A percentile compares a stretch with the other conserved stretches of the same genome.
Conservation (phyloP, 371 early-diverging fungal species). For the Batkoa obscura region DNA sequence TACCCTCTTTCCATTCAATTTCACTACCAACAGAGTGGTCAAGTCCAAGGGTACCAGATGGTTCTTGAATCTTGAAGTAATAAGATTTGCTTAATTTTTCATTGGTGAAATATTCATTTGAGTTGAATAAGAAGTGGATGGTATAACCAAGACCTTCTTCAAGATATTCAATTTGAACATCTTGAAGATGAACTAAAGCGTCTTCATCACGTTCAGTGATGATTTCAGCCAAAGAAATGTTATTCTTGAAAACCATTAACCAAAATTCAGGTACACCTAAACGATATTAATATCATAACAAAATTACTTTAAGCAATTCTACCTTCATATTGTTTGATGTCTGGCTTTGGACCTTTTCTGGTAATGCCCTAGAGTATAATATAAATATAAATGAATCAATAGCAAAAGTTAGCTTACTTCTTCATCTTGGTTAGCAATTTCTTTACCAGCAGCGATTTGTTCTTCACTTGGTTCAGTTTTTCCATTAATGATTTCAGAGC, state of each 20-base stretch:
- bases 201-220: constrained; percentile 80
- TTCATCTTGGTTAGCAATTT: constrained; percentile 25
- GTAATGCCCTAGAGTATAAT: background rate
- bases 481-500: constrained; percentile 52
- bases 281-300: constrained; percentile 6
- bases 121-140: constrained; percentile 75
- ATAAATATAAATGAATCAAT: background rate
- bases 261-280: constrained; percentile 76
- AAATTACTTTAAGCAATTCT: background rate
- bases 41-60: constrained; percentile 51
- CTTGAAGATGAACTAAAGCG: constrained; percentile 57
- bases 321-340: constrained; percentile 11
- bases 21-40: constrained; percentile 72
- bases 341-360: constrained; percentile 6
- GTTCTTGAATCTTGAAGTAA: constrained; percentile 46
- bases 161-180: constrained; percentile 67
- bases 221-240: constrained; percentile 48
- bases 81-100: constrained; percentile 71
- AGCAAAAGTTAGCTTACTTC: constrained; percentile 15
- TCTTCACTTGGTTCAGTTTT: constrained; percentile 68
- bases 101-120: constrained; percentile 80
- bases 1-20: constrained; percentile 89
- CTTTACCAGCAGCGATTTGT: constrained; percentile 42
- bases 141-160: constrained; percentile 68
- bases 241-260: constrained; percentile 71